Evolutionary conservation across 495 filamentous ascomycete species (phyloP).

Genomic region (Neohortaea acidophila): DNA sequence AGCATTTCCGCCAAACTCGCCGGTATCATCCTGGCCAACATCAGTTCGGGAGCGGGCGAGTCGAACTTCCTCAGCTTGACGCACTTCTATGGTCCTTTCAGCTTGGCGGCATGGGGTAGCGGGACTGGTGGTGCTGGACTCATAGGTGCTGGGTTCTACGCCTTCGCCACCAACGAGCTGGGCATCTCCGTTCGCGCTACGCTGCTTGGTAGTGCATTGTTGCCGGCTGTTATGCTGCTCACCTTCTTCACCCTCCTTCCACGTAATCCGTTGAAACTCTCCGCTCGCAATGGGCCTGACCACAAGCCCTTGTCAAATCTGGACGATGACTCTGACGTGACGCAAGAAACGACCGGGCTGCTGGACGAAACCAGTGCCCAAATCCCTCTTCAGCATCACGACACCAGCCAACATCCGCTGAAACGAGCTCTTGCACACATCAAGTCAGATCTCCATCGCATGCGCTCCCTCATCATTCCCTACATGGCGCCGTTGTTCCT

Average conservation of each 20-base stretch:
- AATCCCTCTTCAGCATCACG: too few relatives aligned
- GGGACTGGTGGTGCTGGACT: conserved; percentile 86
- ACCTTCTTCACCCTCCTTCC: conserved; percentile 76
- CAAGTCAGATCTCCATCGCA: conserved; percentile 35
- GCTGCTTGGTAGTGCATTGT: conserved; percentile 56
- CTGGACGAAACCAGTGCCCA: conserved; percentile 13
- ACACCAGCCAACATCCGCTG: background rate
- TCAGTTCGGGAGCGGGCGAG: conserved; percentile 74
- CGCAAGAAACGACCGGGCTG: conserved; percentile 26
- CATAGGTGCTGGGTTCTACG: conserved; percentile 74
- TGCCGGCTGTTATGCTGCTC: conserved; percentile 69
- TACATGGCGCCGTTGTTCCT: conserved; percentile 83
- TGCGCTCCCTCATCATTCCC: conserved; percentile 45
- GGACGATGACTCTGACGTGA: conserved; percentile 26
- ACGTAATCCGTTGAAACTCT: conserved; percentile 39
- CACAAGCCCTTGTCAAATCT: conserved; percentile 19
- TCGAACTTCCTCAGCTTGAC: conserved; percentile 79
- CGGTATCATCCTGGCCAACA: conserved; percentile 70
- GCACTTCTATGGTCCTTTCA: conserved; percentile 84
- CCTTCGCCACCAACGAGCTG: conserved; percentile 63
- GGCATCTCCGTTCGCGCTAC: conserved; percentile 54
- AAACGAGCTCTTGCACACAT: conserved; percentile 26
- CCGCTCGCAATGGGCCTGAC: conserved; percentile 30
- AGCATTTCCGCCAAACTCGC: conserved; percentile 59
- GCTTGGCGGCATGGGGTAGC: conserved; percentile 80